Percentiles rank a stretch among this genome's conserved stretches.
Conservation (phyloP, 129 eudicot genomes). For the Tagetes patula region DNA sequence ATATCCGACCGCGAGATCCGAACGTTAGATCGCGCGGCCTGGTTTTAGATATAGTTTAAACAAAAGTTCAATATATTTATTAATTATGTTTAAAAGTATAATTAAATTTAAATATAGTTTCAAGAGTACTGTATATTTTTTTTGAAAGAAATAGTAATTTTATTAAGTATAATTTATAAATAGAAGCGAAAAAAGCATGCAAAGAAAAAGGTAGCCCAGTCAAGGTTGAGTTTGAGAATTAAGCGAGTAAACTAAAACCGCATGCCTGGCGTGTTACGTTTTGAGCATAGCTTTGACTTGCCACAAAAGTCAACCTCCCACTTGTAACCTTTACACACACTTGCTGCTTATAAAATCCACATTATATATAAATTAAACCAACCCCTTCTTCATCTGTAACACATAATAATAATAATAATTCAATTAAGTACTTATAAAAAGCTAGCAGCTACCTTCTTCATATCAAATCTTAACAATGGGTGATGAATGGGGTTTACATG, state of each 20-base stretch:
- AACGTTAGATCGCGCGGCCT: no score
- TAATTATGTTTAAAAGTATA: no score
- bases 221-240: conserved; percentile 36
- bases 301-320: conserved; percentile 46
- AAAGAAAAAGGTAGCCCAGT: conserved; percentile 22
- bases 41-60: no score
- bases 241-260: conserved; percentile 6
- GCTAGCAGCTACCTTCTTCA: conserved; percentile 32
- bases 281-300: conserved; percentile 31
- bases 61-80: no score
- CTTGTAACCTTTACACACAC: conserved; percentile 31
- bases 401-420: not conserved
- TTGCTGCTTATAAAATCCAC: conserved; percentile 20
- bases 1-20: no score
- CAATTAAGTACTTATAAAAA: conserved; percentile 4
- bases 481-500: conserved; percentile 73
- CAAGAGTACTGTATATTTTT: no score
- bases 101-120: no score
- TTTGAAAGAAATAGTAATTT: no score
- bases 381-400: conserved; percentile 24
- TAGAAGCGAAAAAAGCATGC: conserved; percentile 17
- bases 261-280: conserved; percentile 34
- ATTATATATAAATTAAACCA: not conserved
- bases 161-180: not conserved
- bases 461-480: conserved; percentile 34